These are phyloP conservation scores for Telfairia occidentalis DNA, from an alignment of 331 rosid genomes.

Conservation along the genomic window DNA sequence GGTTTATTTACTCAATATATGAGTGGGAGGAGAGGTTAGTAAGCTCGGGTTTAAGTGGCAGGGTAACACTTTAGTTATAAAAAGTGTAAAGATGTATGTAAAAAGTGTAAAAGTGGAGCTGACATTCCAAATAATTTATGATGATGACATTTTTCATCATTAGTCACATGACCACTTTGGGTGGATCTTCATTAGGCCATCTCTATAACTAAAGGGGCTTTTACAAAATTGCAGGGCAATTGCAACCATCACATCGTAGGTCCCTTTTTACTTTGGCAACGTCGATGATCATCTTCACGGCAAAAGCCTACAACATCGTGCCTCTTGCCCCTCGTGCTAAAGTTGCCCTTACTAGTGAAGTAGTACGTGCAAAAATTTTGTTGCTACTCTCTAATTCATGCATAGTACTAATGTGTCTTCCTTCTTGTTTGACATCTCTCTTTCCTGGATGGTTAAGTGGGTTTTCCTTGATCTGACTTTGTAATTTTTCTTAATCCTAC, in stretches of 20 bases:
- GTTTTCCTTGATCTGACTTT: not conserved
- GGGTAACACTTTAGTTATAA: not conserved
- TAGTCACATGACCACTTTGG: not conserved
- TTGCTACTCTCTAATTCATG: not conserved
- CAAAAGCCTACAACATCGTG: constrained; percentile 27
- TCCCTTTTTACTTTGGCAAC: constrained; percentile 34
- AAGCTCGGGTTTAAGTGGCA: not conserved
- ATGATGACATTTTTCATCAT: not conserved
- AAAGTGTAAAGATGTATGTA: not conserved
- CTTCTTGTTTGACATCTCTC: not conserved
- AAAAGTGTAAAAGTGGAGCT: not conserved
- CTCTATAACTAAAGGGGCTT: not conserved
- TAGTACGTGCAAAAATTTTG: constrained; percentile 14
- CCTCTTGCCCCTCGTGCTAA: constrained; percentile 27
- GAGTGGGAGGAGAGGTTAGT: not conserved
- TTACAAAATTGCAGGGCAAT: constrained; percentile 18
- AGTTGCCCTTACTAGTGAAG: constrained; percentile 28
- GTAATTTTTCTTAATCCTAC: not conserved
- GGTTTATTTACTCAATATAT: not conserved
- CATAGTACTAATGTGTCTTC: not conserved
- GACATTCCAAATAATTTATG: not conserved
- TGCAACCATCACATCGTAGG: constrained; percentile 26
- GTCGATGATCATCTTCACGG: constrained; percentile 30
- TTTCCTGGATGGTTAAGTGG: not conserved
- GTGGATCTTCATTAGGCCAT: not conserved